Evolutionary conservation across 2,329 filamentous ascomycete genomes (phyloP).

Genomic region (Ophiostoma ips): DNA sequence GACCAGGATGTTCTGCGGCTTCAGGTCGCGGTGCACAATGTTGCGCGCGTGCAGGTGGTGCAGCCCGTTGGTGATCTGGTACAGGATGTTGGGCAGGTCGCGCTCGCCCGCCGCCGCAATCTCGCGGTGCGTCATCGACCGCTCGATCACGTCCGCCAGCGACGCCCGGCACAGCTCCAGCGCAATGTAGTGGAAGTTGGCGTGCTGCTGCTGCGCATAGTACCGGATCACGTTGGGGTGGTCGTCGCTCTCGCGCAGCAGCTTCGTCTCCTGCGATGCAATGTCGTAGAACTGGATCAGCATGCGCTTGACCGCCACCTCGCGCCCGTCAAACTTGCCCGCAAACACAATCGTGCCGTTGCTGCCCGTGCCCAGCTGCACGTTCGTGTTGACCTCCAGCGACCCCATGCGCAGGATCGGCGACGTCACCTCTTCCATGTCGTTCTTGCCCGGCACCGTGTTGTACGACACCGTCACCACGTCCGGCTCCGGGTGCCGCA

Average conservation of each 20-base stretch:
- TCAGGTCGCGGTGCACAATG: conserved; percentile 93
- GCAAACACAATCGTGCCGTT: conserved; percentile 95
- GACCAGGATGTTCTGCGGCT: conserved; percentile 94
- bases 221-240: conserved; percentile 96
- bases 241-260: conserved; percentile 85
- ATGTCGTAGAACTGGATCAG: conserved; percentile 92
- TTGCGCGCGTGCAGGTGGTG: conserved; percentile 80
- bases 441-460: conserved; percentile 19
- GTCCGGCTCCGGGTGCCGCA: conserved; percentile 43
- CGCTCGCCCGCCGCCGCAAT: conserved; percentile 59
- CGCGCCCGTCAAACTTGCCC: conserved; percentile 83
- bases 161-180: conserved; percentile 90
- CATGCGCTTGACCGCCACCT: conserved; percentile 95
- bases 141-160: conserved; percentile 74
- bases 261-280: conserved; percentile 80
- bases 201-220: conserved; percentile 77
- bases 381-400: conserved; percentile 49
- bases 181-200: conserved; percentile 90
- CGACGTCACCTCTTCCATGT: conserved; percentile 46
- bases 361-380: conserved; percentile 63
- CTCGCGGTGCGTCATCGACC: conserved; percentile 38
- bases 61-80: conserved; percentile 81
- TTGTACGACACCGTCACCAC: conserved; percentile 36
- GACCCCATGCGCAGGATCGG: conserved; percentile 48
- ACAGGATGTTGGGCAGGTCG: conserved; percentile 66